A percentile compares a stretch with the other conserved stretches of the same genome.
Conservation (phyloP, 225 moss, liverwort and hornwort genomes). For the Rhytidiadelphus loreus region DNA sequence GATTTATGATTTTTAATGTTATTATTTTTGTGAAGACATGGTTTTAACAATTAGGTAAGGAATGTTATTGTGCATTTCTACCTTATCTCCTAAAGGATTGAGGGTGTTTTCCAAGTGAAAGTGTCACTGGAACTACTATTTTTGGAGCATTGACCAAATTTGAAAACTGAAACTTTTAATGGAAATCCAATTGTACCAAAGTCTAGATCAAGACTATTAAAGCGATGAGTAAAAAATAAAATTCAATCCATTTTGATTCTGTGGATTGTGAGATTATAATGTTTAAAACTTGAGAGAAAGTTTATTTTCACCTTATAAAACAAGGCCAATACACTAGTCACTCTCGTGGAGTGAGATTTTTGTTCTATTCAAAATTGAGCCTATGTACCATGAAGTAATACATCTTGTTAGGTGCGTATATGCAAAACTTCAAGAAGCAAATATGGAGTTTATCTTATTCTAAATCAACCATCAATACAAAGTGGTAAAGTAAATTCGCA, state of each 20-base stretch:
- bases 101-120: too few species aligned
- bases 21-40: too few species aligned
- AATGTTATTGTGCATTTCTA: too few species aligned
- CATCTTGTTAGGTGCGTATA: fast-evolving
- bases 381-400: background rate
- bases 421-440: background rate
- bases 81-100: too few species aligned
- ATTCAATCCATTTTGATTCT: fast-evolving
- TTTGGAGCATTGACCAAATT: background rate
- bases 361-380: background rate
- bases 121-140: too few species aligned
- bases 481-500: too few species aligned
- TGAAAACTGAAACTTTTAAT: background rate
- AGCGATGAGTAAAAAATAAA: background rate
- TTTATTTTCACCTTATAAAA: background rate
- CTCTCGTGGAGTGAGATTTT: background rate
- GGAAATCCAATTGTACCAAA: background rate
- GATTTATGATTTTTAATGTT: too few species aligned
- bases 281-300: background rate
- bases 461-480: fast-evolving
- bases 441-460: background rate
- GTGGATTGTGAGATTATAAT: background rate
- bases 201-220: background rate
- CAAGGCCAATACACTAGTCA: background rate
- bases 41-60: too few species aligned